These are phyloP conservation scores for Curvularia sp. DNA, from an alignment of 2,329 filamentous ascomycete species.

Conservation along the genomic window DNA sequence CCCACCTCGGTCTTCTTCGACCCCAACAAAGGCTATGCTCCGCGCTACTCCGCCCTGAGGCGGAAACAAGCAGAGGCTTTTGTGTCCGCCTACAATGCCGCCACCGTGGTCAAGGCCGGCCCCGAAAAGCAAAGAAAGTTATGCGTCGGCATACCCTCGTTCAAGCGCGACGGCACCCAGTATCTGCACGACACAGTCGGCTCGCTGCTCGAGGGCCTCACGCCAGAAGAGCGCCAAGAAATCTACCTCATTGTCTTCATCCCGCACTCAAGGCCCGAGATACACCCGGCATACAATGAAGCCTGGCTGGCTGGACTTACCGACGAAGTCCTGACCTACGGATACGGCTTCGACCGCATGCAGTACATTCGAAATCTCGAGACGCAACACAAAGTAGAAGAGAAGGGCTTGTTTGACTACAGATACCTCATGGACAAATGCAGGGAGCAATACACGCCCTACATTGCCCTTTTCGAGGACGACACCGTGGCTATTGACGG, in stretches of 20 bases:
- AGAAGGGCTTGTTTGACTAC: constrained; percentile 57
- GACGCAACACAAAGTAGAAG: constrained; percentile 37
- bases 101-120: constrained; percentile 26
- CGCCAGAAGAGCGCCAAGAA: constrained; percentile 50
- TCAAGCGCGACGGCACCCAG: constrained; percentile 49
- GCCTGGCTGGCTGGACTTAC: constrained; percentile 51
- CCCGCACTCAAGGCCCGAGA: constrained; percentile 52
- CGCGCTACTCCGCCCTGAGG: constrained; percentile 42
- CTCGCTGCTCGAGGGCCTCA: constrained; percentile 54
- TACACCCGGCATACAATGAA: constrained; percentile 52
- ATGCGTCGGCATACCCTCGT: constrained; percentile 55
- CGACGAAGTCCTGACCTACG: constrained; percentile 54
- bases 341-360: constrained; percentile 42
- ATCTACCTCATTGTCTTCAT: constrained; percentile 56
- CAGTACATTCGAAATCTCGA: constrained; percentile 47
- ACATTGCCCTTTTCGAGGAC: constrained; percentile 57
- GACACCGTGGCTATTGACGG: constrained; percentile 57
- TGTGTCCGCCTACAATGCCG: constrained; percentile 30
- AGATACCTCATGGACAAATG: constrained; percentile 53
- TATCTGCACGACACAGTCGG: constrained; percentile 55
- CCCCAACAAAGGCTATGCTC: constrained; percentile 40
- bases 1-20: constrained; percentile 49
- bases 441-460: constrained; percentile 47
- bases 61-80: constrained; percentile 41
- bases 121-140: constrained; percentile 37